These are phyloP conservation scores for Phytopythium boreale DNA, from an alignment of 352 stramenopile genomes.

Conservation along the genomic window DNA sequence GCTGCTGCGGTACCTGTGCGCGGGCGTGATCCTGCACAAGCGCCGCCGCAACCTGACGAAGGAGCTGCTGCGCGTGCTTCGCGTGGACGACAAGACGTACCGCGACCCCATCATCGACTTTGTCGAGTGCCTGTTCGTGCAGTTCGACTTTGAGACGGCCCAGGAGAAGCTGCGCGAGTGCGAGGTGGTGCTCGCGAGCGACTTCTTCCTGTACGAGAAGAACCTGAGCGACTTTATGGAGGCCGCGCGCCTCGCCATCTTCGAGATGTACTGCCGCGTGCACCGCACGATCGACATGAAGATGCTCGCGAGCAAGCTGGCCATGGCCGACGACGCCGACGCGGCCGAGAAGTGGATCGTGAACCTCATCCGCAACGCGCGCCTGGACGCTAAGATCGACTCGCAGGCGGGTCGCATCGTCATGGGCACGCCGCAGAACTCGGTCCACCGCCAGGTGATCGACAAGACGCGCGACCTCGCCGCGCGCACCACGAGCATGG, in stretches of 20 bases:
- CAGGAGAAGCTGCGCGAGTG: slow-evolving; percentile 93
- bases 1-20: slow-evolving; percentile 96
- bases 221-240: slow-evolving; percentile 99
- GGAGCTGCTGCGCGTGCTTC: slow-evolving; percentile 95
- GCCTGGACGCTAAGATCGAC: slow-evolving; percentile 98
- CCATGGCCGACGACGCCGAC: slow-evolving; percentile 94
- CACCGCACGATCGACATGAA: slow-evolving; percentile 99
- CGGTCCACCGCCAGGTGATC: slow-evolving; percentile 96
- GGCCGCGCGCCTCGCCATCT: slow-evolving; percentile 96
- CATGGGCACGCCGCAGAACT: slow-evolving; percentile 93
- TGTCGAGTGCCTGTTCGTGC: slow-evolving; percentile 96
- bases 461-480: slow-evolving; percentile 96
- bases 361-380: slow-evolving; percentile 97
- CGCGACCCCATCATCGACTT: slow-evolving; percentile 91
- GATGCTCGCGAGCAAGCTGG: slow-evolving; percentile 95
- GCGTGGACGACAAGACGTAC: slow-evolving; percentile 85
- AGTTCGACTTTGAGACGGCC: slow-evolving; percentile 98
- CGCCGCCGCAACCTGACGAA: slow-evolving; percentile 91
- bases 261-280: slow-evolving; percentile 99
- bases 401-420: slow-evolving; percentile 96
- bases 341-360: slow-evolving; percentile 98
- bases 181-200: slow-evolving; percentile 92
- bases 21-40: slow-evolving; percentile 97
- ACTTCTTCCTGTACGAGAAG: slow-evolving; percentile 97
- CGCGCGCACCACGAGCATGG: slow-evolving; percentile 89